Evolutionary conservation across 2,329 filamentous ascomycete species (phyloP).

Genomic region (Pseudocercospora pini-densiflorae): DNA sequence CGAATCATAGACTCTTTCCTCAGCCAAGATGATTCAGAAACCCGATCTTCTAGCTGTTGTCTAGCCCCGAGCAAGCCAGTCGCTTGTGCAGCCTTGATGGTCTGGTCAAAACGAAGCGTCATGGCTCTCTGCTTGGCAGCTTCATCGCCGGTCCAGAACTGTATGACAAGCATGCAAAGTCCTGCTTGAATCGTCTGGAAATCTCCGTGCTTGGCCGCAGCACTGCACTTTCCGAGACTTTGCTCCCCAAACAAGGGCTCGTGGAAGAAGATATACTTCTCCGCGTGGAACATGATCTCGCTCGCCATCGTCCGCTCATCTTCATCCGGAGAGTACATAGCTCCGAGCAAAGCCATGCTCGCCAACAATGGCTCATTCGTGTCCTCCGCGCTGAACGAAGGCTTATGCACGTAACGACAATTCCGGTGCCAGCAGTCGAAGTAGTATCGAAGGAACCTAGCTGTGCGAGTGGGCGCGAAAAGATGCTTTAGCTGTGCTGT

Average conservation of each 20-base stretch:
- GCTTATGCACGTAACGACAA: slow-evolving; percentile 11
- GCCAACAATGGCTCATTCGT: slow-evolving; percentile 7
- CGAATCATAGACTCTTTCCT: slow-evolving; percentile 18
- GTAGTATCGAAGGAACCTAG: slow-evolving; percentile 12
- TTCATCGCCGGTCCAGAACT: slow-evolving; percentile 15
- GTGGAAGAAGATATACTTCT: slow-evolving; percentile 13
- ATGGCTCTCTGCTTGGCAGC: slow-evolving; percentile 9
- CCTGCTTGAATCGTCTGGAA: slow-evolving; percentile 14
- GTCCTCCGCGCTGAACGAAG: slow-evolving; percentile 8
- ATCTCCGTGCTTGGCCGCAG: neutral
- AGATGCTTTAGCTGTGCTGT: slow-evolving; percentile 9
- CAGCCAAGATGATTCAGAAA: slow-evolving; percentile 18
- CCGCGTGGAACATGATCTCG: slow-evolving; percentile 12
- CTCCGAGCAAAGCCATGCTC: slow-evolving; percentile 12
- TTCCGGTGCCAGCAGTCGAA: slow-evolving; percentile 20
- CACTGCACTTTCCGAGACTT: neutral
- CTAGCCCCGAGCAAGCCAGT: slow-evolving; percentile 7
- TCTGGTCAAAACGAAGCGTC: slow-evolving; percentile 11
- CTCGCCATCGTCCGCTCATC: slow-evolving; percentile 15
- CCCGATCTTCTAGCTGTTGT: slow-evolving; percentile 20
- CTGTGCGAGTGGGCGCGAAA: neutral
- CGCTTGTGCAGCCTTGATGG: slow-evolving; percentile 8
- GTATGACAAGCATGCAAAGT: slow-evolving; percentile 14
- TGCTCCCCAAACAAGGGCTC: neutral
- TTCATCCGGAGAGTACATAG: slow-evolving; percentile 19